These are phyloP conservation scores for Phytopythium delawarense DNA, from an alignment of 352 stramenopile species.

Conservation along the genomic window DNA sequence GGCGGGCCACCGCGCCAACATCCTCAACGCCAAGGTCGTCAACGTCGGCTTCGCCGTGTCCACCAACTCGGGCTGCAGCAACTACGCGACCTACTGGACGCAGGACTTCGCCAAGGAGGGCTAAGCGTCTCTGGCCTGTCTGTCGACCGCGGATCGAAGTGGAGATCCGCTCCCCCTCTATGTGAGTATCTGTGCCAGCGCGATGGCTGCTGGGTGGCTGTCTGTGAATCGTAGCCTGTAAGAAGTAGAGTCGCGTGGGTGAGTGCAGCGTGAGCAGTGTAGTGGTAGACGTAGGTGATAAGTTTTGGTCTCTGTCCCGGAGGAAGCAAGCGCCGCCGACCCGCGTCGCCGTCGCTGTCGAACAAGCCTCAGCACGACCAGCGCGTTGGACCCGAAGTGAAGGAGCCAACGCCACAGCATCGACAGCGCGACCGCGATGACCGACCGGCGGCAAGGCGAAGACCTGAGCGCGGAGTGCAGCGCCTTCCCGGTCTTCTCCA, in stretches of 20 bases:
- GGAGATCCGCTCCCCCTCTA: neutral
- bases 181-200: neutral
- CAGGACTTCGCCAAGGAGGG: slow-evolving; percentile 39
- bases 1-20: slow-evolving; percentile 34
- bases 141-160: slow-evolving; percentile 1
- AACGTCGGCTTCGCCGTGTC: slow-evolving; percentile 28
- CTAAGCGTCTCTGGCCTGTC: neutral
- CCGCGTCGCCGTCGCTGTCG: neutral
- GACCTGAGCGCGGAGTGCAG: slow-evolving; percentile 1
- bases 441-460: neutral
- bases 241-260: neutral
- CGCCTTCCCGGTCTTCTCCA: neutral
- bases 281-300: neutral
- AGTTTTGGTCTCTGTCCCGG: neutral
- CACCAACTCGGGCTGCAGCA: slow-evolving; percentile 23
- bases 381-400: neutral
- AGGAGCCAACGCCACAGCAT: neutral
- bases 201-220: neutral
- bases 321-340: neutral
- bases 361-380: neutral
- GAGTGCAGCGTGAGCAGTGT: neutral
- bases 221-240: neutral
- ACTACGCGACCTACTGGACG: slow-evolving; percentile 54
- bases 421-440: neutral
- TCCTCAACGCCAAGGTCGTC: slow-evolving; percentile 31